phyloP scores from a whole-genome alignment of 371 early-diverging fungal genomes.

The Rhizopus delemar region DNA sequence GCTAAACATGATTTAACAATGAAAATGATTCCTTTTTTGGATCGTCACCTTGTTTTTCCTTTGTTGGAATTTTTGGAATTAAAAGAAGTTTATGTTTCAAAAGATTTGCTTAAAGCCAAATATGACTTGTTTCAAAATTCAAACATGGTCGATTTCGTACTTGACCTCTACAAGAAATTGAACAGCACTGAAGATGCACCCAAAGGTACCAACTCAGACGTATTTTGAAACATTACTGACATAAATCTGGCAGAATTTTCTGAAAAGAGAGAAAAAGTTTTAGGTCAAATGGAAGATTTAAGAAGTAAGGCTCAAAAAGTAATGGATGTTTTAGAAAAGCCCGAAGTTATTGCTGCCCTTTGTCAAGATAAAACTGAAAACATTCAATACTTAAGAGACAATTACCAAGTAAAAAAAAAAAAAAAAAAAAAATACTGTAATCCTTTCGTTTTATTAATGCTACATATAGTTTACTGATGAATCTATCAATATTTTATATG shows the following conservation, averaged over 20 bases:
- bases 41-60: constrained; percentile 90
- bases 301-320: constrained; percentile 80
- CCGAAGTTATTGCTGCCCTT: constrained; percentile 83
- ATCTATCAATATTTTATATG: constrained; percentile 81
- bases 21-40: constrained; percentile 85
- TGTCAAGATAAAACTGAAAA: constrained; percentile 92
- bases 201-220: constrained; percentile 44
- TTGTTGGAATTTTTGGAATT: constrained; percentile 83
- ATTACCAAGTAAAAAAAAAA: constrained; percentile 65
- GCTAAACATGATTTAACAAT: constrained; percentile 83
- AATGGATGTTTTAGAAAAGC: constrained; percentile 87
- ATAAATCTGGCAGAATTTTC: constrained; percentile 56
- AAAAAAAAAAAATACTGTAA: background rate
- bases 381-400: constrained; percentile 80
- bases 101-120: constrained; percentile 82
- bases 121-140: constrained; percentile 84
- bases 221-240: background rate
- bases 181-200: constrained; percentile 69
- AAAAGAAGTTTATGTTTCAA: constrained; percentile 77
- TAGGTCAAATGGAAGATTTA: constrained; percentile 71
- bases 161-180: constrained; percentile 78
- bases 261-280: constrained; percentile 73
- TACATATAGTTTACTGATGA: constrained; percentile 75
- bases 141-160: constrained; percentile 91
- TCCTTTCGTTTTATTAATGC: background rate